These are phyloP conservation scores for Bolboschoenus planiculmis DNA, from an alignment of 176 grass and related monocot species.

Conservation along the genomic window DNA sequence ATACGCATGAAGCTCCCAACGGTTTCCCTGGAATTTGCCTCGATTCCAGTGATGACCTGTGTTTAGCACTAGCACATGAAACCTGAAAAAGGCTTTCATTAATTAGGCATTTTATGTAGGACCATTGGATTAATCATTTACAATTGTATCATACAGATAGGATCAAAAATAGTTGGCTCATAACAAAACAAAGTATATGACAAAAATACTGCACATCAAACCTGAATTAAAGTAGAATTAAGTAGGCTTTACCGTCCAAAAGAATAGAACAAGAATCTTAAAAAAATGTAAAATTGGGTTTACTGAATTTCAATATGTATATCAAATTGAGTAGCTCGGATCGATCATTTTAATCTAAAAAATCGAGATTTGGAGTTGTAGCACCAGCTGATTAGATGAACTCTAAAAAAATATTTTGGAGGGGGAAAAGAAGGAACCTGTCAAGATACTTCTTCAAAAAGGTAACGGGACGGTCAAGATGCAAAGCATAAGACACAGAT, in stretches of 20 bases:
- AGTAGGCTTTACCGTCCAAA: neutral
- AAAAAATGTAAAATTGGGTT: neutral
- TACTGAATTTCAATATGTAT: neutral
- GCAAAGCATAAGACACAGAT: constrained; percentile 49
- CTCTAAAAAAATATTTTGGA: neutral
- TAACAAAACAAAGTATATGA: neutral
- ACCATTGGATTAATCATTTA: neutral
- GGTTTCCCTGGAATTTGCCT: constrained; percentile 80
- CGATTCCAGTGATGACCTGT: constrained; percentile 99
- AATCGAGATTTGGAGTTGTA: neutral
- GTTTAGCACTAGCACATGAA: constrained; percentile 86
- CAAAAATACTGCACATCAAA: neutral
- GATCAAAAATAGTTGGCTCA: neutral
- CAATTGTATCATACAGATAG: neutral
- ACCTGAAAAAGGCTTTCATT: constrained; percentile 18
- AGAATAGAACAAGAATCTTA: neutral
- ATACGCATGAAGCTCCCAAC: constrained; percentile 70
- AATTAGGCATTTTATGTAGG: neutral
- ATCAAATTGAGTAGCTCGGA: neutral
- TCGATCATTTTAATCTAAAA: neutral
- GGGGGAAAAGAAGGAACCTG: neutral
- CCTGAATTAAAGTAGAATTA: neutral
- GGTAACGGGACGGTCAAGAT: constrained; percentile 81
- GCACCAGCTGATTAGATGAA: neutral
- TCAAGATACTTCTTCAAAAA: constrained; percentile 71